Evolutionary conservation across 176 grass and related monocot genomes (phyloP).

Genomic region (Cocos nucifera): DNA sequence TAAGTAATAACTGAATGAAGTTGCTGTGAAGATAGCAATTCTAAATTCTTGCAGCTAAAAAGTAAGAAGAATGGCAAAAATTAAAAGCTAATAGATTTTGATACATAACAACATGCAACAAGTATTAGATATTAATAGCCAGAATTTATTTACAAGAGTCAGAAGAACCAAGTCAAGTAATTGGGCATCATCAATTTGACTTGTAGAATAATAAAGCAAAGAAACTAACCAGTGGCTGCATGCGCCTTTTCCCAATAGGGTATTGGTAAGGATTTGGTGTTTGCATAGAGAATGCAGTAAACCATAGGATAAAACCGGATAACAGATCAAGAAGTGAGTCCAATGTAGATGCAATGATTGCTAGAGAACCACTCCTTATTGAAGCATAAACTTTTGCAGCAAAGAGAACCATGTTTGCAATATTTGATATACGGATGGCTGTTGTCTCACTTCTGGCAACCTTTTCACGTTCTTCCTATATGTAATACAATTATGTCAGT

Average conservation of each 20-base stretch:
- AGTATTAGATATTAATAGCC: too few species aligned
- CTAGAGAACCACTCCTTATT: slow-evolving; percentile 69
- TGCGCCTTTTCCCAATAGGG: slow-evolving; percentile 91
- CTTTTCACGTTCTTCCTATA: slow-evolving; percentile 72
- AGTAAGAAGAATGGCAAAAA: too few species aligned
- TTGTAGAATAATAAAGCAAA: background rate
- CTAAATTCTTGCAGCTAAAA: too few species aligned
- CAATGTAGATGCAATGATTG: slow-evolving; percentile 88
- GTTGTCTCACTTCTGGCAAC: slow-evolving; percentile 71
- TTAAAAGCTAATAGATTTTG: too few species aligned
- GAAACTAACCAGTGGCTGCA: slow-evolving; percentile 91
- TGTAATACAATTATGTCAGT: background rate
- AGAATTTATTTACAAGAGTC: too few species aligned
- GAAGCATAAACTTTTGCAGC: slow-evolving; percentile 93
- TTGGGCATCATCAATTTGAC: too few species aligned
- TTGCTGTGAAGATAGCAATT: too few species aligned
- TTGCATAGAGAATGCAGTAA: slow-evolving; percentile 95
- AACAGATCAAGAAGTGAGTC: slow-evolving; percentile 92
- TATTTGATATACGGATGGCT: slow-evolving; percentile 74
- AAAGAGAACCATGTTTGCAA: slow-evolving; percentile 96
- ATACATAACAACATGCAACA: too few species aligned
- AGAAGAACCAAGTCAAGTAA: too few species aligned
- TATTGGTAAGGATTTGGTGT: slow-evolving; percentile 95
- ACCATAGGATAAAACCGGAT: slow-evolving; percentile 95
- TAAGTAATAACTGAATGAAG: too few species aligned